Evolutionary conservation across 495 filamentous ascomycete genomes (phyloP).

Genomic region (Podospora pseudoanserina): DNA sequence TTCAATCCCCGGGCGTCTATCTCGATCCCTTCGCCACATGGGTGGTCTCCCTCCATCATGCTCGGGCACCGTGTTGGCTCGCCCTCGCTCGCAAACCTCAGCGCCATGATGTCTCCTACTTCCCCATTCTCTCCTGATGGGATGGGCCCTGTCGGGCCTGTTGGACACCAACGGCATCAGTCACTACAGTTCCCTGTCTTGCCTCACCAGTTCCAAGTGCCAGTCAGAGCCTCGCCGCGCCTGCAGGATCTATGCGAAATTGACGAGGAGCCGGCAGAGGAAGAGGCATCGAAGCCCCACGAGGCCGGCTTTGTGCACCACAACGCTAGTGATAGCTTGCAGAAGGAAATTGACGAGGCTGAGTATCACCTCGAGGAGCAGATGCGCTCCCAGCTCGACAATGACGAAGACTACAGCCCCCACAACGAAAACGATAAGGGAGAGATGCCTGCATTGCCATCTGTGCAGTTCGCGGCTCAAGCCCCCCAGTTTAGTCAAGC

Average conservation of each 20-base stretch:
- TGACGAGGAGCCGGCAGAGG: constrained; percentile 42
- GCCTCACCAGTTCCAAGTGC: constrained; percentile 51
- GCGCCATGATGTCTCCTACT: constrained; percentile 48
- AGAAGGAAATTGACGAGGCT: constrained; percentile 81
- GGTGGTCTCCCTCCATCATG: constrained; percentile 55
- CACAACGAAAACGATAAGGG: constrained; percentile 44
- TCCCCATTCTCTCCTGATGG: constrained; percentile 52
- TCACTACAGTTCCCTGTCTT: constrained; percentile 55
- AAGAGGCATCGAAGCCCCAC: constrained; percentile 48
- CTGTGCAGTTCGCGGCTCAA: constrained; percentile 43
- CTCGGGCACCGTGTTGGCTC: constrained; percentile 55
- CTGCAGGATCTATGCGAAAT: constrained; percentile 52
- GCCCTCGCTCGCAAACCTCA: constrained; percentile 50
- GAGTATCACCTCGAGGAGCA: constrained; percentile 78
- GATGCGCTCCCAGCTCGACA: constrained; percentile 66
- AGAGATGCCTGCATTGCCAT: constrained; percentile 28
- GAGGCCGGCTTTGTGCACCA: constrained; percentile 43
- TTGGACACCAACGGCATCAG: constrained; percentile 56
- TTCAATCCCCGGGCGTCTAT: constrained; percentile 55
- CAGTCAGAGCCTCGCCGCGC: constrained; percentile 53
- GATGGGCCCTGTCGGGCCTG: constrained; percentile 29
- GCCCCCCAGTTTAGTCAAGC: constrained; percentile 39
- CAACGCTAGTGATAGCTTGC: constrained; percentile 57
- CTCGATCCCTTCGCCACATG: constrained; percentile 47
- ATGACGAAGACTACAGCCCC: constrained; percentile 59